phyloP scores from a whole-genome alignment of 371 early-diverging fungal genomes.

The Choanephora cucurbitarum region DNA sequence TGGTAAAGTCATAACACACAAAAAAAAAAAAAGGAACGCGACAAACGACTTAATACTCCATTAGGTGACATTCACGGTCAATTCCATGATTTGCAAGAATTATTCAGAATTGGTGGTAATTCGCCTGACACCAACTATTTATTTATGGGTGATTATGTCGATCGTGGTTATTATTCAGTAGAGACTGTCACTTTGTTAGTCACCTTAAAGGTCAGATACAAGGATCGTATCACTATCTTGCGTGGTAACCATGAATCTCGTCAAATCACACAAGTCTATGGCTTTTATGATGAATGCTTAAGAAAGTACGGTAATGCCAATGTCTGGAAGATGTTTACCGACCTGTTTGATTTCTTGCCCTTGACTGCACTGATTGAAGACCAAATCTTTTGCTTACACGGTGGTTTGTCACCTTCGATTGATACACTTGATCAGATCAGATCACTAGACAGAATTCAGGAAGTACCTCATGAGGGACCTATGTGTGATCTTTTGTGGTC shows the following conservation, averaged over 20 bases:
- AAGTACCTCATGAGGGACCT: constrained; percentile 99
- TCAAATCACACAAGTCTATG: constrained; percentile 99
- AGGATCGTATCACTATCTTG: constrained; percentile 95
- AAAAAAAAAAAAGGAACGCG: constrained; percentile 5
- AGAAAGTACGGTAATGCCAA: constrained; percentile 97
- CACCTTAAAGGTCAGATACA: constrained; percentile 95
- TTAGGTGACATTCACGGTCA: constrained; percentile 96
- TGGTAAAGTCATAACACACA: constrained; percentile 55
- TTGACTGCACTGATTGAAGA: constrained; percentile 86
- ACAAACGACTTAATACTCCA: too few species aligned
- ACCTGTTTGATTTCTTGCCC: constrained; percentile 98
- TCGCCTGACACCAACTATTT: constrained; percentile 97
- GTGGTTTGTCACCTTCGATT: constrained; percentile 98
- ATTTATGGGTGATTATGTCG: constrained; percentile 99
- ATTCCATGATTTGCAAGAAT: constrained; percentile 97
- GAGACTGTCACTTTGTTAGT: constrained; percentile 96
- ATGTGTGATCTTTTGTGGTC: constrained; percentile 99
- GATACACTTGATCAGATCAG: constrained; percentile 97
- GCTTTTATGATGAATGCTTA: constrained; percentile 94
- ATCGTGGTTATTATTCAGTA: constrained; percentile 98
- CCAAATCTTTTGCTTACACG: constrained; percentile 96
- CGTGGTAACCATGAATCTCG: constrained; percentile 99
- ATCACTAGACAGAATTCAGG: constrained; percentile 95
- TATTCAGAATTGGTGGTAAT: constrained; percentile 98
- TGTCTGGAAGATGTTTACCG: constrained; percentile 99